Evolutionary conservation across 768 basidiomycete genomes (phyloP).

Genomic region (Suillus lakei): DNA sequence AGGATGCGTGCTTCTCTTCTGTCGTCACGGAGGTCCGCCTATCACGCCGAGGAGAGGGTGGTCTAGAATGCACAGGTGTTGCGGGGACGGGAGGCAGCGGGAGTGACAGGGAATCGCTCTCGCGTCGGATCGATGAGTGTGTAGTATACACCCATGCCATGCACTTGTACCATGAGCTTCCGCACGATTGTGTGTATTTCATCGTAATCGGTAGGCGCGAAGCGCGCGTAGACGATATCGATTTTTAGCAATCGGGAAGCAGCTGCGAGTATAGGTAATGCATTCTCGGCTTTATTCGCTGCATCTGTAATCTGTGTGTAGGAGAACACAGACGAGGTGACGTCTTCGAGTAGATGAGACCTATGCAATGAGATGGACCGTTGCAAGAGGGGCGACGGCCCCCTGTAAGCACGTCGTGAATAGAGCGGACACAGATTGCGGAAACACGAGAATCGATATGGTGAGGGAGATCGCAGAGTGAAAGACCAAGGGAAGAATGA

Average conservation of each 20-base stretch:
- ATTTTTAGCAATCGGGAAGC: conserved; percentile 55
- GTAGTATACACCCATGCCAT: conserved; percentile 69
- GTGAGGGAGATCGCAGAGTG: conserved; percentile 62
- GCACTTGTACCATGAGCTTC: conserved; percentile 57
- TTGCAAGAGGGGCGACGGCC: conserved; percentile 53
- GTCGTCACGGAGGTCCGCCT: neutral
- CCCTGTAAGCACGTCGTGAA: conserved; percentile 56
- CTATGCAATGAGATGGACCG: conserved; percentile 52
- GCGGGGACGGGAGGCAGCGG: conserved; percentile 39
- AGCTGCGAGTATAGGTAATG: conserved; percentile 55
- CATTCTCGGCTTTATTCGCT: conserved; percentile 47
- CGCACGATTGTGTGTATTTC: conserved; percentile 54
- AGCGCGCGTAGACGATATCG: conserved; percentile 65
- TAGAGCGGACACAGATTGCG: conserved; percentile 60
- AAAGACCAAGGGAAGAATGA: conserved; percentile 62
- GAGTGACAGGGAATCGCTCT: conserved; percentile 59
- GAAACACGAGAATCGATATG: conserved; percentile 61
- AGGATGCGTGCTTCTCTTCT: conserved; percentile 1
- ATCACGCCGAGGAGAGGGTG: conserved; percentile 31
- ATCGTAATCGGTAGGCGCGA: conserved; percentile 59
- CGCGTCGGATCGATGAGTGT: conserved; percentile 63
- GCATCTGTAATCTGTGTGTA: conserved; percentile 36
- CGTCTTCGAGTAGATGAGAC: conserved; percentile 45
- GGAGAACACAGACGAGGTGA: conserved; percentile 41
- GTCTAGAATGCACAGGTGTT: conserved; percentile 41